Evolutionary conservation across 2,329 filamentous ascomycete genomes (phyloP).

Genomic region (Trichoderma harzianum): DNA sequence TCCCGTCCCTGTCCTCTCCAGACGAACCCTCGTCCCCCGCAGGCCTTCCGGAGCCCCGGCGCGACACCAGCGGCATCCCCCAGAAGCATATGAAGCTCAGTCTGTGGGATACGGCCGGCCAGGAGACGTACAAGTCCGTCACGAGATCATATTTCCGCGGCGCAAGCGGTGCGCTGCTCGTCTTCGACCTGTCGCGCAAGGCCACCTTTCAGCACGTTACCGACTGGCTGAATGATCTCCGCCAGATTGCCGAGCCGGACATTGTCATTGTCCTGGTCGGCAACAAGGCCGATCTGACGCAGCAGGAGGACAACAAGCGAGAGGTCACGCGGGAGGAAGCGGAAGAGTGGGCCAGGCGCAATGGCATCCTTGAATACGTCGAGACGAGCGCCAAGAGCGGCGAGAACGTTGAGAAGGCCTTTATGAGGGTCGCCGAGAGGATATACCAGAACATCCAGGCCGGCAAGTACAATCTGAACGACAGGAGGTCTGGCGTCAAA

Average conservation of each 20-base stretch:
- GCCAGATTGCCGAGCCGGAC: constrained; percentile 91
- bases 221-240: constrained; percentile 89
- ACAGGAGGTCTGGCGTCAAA: constrained; percentile 88
- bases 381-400: constrained; percentile 96
- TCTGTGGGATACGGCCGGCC: constrained; percentile 93
- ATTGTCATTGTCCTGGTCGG: constrained; percentile 94
- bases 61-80: constrained; percentile 36
- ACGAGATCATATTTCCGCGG: constrained; percentile 92
- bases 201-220: constrained; percentile 85
- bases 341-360: constrained; percentile 80
- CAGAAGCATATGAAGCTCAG: constrained; percentile 88
- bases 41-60: constrained; percentile 54
- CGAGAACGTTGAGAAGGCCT: constrained; percentile 89
- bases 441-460: constrained; percentile 97
- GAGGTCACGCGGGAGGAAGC: constrained; percentile 82
- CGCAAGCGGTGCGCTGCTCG: constrained; percentile 67
- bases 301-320: constrained; percentile 57
- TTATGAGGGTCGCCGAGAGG: constrained; percentile 87
- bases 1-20: constrained; percentile 26
- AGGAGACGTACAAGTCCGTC: constrained; percentile 96
- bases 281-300: constrained; percentile 85
- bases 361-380: constrained; percentile 88
- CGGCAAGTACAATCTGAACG: constrained; percentile 90
- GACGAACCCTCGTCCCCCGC: constrained; percentile 23
- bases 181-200: constrained; percentile 88